Base-by-base conservation (phyloP, 2,329 filamentous ascomycete species). In the Pseudogymnoascus sp. region DNA sequence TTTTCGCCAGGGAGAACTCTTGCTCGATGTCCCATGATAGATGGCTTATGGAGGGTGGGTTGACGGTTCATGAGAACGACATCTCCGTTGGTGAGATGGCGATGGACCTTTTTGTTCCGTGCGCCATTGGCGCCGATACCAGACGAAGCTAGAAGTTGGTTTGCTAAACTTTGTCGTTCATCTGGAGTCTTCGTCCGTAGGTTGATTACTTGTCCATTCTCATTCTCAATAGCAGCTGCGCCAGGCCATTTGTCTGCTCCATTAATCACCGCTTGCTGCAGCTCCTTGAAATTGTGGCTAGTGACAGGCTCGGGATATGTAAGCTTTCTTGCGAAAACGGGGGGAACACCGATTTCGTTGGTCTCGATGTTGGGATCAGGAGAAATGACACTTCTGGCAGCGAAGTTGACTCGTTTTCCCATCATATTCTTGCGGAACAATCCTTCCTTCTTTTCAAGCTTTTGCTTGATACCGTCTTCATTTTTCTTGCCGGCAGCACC, bases 401-500 rank as follows among this genome's bases (percentile, higher is more conserved):
- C 94, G 73, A 94, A 97, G 74, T 99, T 97, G 77, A 99, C 94
- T 79, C 94, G 92, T 80, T 99, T 99, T 64, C 94, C 94, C 94
- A 99, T 99, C 94, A 99, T 97, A 76, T 99, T 97, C 79, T 96
- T 97, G 69, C 94, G 84, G 80, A 99, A 99, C 30, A 99, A 81
- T 66, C 94, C 94, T 72, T 99, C 95, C 76, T 99, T 99, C 81
- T 99, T 99, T 76, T 99, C 94, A 28, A 99, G 81, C 71, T 92
- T 89, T 72, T 99, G 94, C 77, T 99, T 99, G 77, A 99, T 96
- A 68, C 95, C 94, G 65, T 96, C 92, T 64, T 95, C 90, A 60
- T 90, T 88, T 61, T 86, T 82, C 69, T 88, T 87, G 12, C 86
- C 90, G 28, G 91, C 90, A 16, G 85, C 81, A 59, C 91, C 91